Percentiles rank a stretch among this genome's conserved stretches.
Evolutionary conservation across 2,329 filamentous ascomycete genomes (phyloP).

Genomic region (Cercospora sojina): DNA sequence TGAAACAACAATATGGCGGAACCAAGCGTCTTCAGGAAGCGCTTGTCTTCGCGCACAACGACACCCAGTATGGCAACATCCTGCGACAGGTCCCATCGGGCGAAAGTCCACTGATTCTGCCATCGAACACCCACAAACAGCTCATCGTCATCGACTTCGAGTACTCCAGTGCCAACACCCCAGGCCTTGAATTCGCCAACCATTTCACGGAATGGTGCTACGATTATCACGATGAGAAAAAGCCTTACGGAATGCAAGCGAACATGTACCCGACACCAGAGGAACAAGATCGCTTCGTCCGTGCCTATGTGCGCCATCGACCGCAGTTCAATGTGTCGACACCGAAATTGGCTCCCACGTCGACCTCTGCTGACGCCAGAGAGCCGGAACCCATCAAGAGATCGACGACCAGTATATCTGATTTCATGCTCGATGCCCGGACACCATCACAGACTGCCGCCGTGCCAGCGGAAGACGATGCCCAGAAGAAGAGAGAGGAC

Average conservation of each 20-base stretch:
- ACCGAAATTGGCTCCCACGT: constrained; percentile 25
- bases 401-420: constrained; percentile 47
- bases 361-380: constrained; percentile 36
- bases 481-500: constrained; percentile 63
- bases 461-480: constrained; percentile 26
- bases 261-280: constrained; percentile 71
- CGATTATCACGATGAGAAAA: constrained; percentile 79
- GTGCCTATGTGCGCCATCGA: constrained; percentile 80
- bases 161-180: constrained; percentile 85
- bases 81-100: constrained; percentile 69
- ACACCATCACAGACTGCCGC: constrained; percentile 47
- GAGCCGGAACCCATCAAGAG: constrained; percentile 33
- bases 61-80: constrained; percentile 98
- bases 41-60: constrained; percentile 95
- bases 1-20: constrained; percentile 71
- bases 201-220: constrained; percentile 99
- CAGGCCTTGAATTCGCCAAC: constrained; percentile 90
- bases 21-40: constrained; percentile 65
- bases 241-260: constrained; percentile 64
- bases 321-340: constrained; percentile 59
- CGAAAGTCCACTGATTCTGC: constrained; percentile 81
- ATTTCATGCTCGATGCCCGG: constrained; percentile 73
- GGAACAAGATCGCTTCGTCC: constrained; percentile 81
- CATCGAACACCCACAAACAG: constrained; percentile 92
- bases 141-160: constrained; percentile 98